phyloP scores from a whole-genome alignment of 2,329 filamentous ascomycete genomes.

The Aureobasidium uvarum region DNA sequence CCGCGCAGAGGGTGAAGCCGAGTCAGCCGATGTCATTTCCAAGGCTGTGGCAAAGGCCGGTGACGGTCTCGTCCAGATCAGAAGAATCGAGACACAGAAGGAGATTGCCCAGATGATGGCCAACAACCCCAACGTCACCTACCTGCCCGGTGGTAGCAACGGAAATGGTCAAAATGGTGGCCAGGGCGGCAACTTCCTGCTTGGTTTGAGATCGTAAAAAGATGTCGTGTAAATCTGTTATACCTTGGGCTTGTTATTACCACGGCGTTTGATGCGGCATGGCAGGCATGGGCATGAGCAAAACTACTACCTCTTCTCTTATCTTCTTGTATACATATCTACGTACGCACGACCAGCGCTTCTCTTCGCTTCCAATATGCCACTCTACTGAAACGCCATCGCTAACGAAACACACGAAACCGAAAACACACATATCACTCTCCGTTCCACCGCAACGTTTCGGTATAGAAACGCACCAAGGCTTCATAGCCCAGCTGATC shows the following conservation, averaged over 20 bases:
- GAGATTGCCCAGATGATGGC: conserved; percentile 92
- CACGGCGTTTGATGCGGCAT: conserved; percentile 24
- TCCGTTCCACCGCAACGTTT: conserved; percentile 48
- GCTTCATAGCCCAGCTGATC: conserved; percentile 66
- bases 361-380: conserved; percentile 12
- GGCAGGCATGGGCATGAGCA: conserved; percentile 25
- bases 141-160: conserved; percentile 71
- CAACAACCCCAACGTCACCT: conserved; percentile 91
- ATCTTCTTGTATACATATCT: conserved; percentile 24
- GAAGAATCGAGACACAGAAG: conserved; percentile 93
- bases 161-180: conserved; percentile 53
- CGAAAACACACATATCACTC: background rate
- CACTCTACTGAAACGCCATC: conserved; percentile 14
- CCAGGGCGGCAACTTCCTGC: conserved; percentile 58
- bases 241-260: conserved; percentile 20
- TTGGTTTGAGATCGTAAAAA: conserved; percentile 60
- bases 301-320: conserved; percentile 25
- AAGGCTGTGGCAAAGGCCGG: conserved; percentile 91
- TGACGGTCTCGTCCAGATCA: conserved; percentile 90
- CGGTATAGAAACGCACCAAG: conserved; percentile 70
- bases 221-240: conserved; percentile 2
- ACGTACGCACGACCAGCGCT: conserved; percentile 18
- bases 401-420: background rate
- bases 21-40: conserved; percentile 92
- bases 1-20: conserved; percentile 94